These are phyloP conservation scores for Barnettozyma wickerhamii DNA, from an alignment of 805 yeast species.

Conservation along the genomic window DNA sequence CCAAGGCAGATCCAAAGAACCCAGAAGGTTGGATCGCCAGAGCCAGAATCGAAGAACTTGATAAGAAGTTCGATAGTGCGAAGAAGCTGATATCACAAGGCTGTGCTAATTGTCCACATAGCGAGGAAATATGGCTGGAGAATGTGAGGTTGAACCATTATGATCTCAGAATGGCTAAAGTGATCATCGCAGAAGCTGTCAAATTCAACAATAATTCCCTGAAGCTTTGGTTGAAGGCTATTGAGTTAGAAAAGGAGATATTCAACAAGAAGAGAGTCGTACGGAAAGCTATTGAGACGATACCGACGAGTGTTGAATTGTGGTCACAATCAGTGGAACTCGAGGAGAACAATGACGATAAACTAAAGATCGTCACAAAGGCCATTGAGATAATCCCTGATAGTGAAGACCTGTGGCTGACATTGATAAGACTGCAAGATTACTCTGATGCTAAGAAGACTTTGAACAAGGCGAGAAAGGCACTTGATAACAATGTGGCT, in stretches of 20 bases:
- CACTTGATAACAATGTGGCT: slow-evolving; percentile 40
- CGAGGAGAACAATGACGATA: slow-evolving; percentile 51
- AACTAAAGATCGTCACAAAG: slow-evolving; percentile 48
- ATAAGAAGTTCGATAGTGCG: slow-evolving; percentile 53
- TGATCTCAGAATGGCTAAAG: slow-evolving; percentile 43
- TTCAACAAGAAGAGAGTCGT: slow-evolving; percentile 52
- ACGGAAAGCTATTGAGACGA: slow-evolving; percentile 64
- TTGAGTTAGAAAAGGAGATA: slow-evolving; percentile 56
- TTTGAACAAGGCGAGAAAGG: slow-evolving; percentile 57
- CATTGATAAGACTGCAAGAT: slow-evolving; percentile 41
- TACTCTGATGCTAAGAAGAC: slow-evolving; percentile 47
- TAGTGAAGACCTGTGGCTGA: slow-evolving; percentile 63
- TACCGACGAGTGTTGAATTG: slow-evolving; percentile 53
- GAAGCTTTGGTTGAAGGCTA: slow-evolving; percentile 70
- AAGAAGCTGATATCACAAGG: slow-evolving; percentile 66
- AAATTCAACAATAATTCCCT: slow-evolving; percentile 50
- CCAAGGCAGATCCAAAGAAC: slow-evolving; percentile 67
- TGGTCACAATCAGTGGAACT: slow-evolving; percentile 65
- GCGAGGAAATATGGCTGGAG: slow-evolving; percentile 81
- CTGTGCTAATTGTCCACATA: slow-evolving; percentile 58
- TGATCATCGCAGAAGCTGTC: slow-evolving; percentile 64
- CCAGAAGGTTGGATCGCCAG: slow-evolving; percentile 85
- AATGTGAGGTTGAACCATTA: slow-evolving; percentile 56
- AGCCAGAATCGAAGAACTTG: slow-evolving; percentile 71
- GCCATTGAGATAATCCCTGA: slow-evolving; percentile 68